These are phyloP conservation scores for Juncus effusus DNA, from an alignment of 176 grass and related monocot species.

Conservation along the genomic window DNA sequence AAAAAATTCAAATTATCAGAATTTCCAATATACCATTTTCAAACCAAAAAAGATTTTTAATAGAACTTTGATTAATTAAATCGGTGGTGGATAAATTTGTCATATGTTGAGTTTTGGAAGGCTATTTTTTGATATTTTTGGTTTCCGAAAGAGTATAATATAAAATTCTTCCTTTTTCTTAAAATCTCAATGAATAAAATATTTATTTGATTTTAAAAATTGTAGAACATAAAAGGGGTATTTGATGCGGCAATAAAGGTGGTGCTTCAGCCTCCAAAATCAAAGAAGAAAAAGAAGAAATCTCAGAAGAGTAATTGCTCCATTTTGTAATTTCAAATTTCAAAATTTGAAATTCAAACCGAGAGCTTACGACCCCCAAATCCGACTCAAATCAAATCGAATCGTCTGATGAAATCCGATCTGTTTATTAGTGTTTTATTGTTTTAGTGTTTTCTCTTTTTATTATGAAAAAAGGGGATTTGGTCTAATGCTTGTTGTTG, in stretches of 20 bases:
- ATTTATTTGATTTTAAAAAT: not conserved
- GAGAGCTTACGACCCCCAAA: no score
- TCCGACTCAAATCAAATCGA: no score
- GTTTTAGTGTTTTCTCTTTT: no score
- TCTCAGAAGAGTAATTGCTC: constrained; percentile 57
- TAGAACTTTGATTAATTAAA: not conserved
- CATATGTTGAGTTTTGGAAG: not conserved
- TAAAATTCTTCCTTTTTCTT: not conserved
- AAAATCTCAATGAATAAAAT: not conserved
- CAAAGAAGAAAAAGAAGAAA: constrained; percentile 78
- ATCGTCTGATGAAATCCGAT: no score
- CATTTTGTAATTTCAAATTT: constrained; percentile 43
- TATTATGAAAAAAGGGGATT: no score
- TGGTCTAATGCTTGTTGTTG: no score
- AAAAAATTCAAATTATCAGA: not conserved
- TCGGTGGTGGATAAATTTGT: not conserved
- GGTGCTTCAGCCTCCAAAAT: constrained; percentile 81
- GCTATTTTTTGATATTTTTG: not conserved
- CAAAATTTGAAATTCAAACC: no score
- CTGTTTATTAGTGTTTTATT: no score
- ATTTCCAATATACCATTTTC: not conserved
- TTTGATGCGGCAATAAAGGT: constrained; percentile 95
- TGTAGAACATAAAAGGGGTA: constrained; percentile 80
- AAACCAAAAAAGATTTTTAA: not conserved
- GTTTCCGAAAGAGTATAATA: not conserved